Evolutionary conservation across 768 basidiomycete species (phyloP), one percentile per base, ranked within the genome.

Genomic region (Dacryopinax spathularia): DNA sequence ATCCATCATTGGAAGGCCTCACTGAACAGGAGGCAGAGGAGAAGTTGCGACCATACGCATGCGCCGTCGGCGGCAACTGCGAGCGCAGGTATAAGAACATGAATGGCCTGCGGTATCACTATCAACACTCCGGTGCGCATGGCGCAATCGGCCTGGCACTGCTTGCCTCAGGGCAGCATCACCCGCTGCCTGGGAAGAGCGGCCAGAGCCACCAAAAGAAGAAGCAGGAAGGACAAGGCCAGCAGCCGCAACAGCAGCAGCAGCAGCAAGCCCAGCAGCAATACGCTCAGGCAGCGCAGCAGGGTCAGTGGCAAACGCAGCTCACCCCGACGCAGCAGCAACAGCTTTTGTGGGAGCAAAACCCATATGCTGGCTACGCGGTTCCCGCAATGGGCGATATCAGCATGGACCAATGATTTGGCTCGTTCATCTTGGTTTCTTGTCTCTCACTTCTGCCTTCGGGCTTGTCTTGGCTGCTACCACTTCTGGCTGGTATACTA

Each of bases 91-190:
- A 97, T 78, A 93, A 97, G 82, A 97, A 99, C 72, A 95, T 97
- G 93, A 97, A 97, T 73, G 95, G 95, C 0, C 77, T 97, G 66
- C 76, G 89, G 70, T 98, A 98, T 67, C 95, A 98, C 75, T 98
- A 97, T 72, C 89, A 93, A 74, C 95, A 98, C 75, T 88, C 88
- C 22, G 95, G 94, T 12, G 91, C 93, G 41, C 96, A 98, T 73
- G 95, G 95, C 2, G 87, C 88, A 5, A 80, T 91, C 39, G 96
- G 96, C 4, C 78, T 97, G 0, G 83, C 85, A 43, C 76, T 96
- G 69, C 80, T 97, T 43, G 89, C 90, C 48, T 72, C 75, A 48
- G 76, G 76, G 27, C 73, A 73, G n/a, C 76, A 77, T 61, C 74
- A 74, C 15, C 68, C 71, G 34, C 74, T 73, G 12, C 68, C 70